Evolutionary conservation across 345 rosid genomes (phyloP), one percentile per base, ranked within the genome.

Genomic region (Eucalyptus microcorys): DNA sequence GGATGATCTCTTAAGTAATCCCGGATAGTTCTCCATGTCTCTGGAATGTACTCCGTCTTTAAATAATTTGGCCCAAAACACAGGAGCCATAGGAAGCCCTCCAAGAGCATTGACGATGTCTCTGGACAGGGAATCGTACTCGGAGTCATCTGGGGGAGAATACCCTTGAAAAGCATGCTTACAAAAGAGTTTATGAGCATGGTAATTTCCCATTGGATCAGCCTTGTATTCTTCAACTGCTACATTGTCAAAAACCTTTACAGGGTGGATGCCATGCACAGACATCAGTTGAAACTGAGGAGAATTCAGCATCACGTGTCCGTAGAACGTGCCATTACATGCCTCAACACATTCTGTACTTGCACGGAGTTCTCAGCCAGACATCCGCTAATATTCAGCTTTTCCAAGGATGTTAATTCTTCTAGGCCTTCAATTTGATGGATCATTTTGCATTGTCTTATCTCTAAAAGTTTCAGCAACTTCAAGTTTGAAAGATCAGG

Each of bases 101-200:
- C 80, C 81, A 2, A 68, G 15, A 4, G n/a, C 79, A 7, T 15
- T 0, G 30, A 45, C 81, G 6, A 61, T 87, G 7, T 61, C 80
- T 3, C 4, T 9, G 2, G 88, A 59, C 49, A 87, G 19, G 45
- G 2, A 6, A 43, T 5, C n/a, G 2, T 3, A 45, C 30, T 61
- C 3, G 26, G 27, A 0, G 21, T 1, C 53, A 34, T 22, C 27
- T 27, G 0, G 34, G 43, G 42, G 2, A n/a, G 17, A 5, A 37
- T 6, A 0, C 42, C 22, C 15, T 59, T 8, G 12, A 15, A 27
- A 43, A 61, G 30, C 88, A 87, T 43, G 52, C 26, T 16, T 13
- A 3, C 40, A 0, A 42, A 88, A 81, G 86, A 88, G 89, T 34
- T 88, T 5, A 53, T 40, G 68, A 26, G 86, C 86, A 71, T 88